A percentile compares a stretch with the other conserved stretches of the same genome.
phyloP scores from a whole-genome alignment of 1,139 yeast genomes.

The Zygosaccharomyces pseudobailii region DNA sequence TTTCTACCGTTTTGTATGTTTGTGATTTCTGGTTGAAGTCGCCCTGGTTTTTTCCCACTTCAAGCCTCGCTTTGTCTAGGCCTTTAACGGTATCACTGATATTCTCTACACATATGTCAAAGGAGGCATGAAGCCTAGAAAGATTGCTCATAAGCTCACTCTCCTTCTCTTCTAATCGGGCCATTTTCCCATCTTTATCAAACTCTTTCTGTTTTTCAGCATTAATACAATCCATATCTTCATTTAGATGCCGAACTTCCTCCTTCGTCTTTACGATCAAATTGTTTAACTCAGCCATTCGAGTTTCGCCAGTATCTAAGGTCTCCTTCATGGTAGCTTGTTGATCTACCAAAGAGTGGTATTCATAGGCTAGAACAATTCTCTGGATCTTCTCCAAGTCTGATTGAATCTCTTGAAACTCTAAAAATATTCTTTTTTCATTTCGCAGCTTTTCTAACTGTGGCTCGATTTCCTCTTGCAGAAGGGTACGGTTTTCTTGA shows the following conservation, averaged over 20 bases:
- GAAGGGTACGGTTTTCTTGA: constrained; percentile 64
- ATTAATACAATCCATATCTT: constrained; percentile 57
- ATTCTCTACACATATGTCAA: constrained; percentile 54
- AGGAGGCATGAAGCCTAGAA: constrained; percentile 62
- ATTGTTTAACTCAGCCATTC: constrained; percentile 30
- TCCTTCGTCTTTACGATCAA: constrained; percentile 43
- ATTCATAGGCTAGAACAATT: constrained; percentile 77
- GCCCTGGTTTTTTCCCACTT: constrained; percentile 21
- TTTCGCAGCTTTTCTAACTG: constrained; percentile 74
- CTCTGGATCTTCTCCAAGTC: constrained; percentile 73
- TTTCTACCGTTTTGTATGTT: constrained; percentile 34
- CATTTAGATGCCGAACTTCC: constrained; percentile 57
- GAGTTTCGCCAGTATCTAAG: constrained; percentile 35
- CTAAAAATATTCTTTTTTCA: constrained; percentile 79
- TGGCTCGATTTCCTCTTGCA: constrained; percentile 89
- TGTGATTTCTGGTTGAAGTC: constrained; percentile 26
- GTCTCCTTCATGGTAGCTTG: constrained; percentile 42
- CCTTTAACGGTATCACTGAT: constrained; percentile 44
- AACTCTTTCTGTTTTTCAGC: constrained; percentile 54
- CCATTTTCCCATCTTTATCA: constrained; percentile 57
- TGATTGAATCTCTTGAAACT: constrained; percentile 78
- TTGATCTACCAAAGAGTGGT: constrained; percentile 41
- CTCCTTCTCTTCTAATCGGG: constrained; percentile 57
- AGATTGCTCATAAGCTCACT: constrained; percentile 57
- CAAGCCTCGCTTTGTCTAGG: constrained; percentile 18